Base-by-base conservation (phyloP, 257 asterid genomes). In the Solanum peruvianum region DNA sequence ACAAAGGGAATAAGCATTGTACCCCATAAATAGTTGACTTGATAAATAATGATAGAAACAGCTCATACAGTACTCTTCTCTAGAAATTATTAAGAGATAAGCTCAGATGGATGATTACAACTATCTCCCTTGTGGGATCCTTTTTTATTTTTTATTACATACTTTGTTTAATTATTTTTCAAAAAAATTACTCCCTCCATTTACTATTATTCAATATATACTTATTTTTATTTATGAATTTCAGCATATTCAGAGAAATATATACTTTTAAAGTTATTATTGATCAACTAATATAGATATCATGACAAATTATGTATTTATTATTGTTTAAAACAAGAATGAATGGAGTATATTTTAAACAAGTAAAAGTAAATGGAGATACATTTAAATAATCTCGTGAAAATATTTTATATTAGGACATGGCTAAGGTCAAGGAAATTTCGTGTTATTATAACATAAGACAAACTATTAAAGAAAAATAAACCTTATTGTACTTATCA, bases 101-200 rank as follows among this genome's bases (percentile, higher is more conserved):
- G 89, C 85, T 89, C 85, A 75, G 82, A 89, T 91, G 93, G 45
- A 88, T 67, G 92, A 93, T 94, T 92, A 90, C 89, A 90, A 84
- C 95, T 88, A 93, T 94, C 95, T 93, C 89, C 85, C 73, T 88
- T 62, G 92, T 93, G 96, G 90, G 90, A 93, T 83, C 93, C 92
- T 87, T 49, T 10, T 67, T 87, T 37, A 85, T 78, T 70, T 83
- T 77, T 39, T 73, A 42, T 66, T 31, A 66, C 60, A n/a, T 25
- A 27, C 13, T 45, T 47, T 58, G 14, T 42, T 76, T 23, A n/a
- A 56, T 20, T 56, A 56, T 7, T 56, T 56, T 56, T 18, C 64
- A 18, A 20, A 56, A 20, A 56, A 56, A 2, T 77, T 42, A 42
- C 45, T 37, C 44, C 3, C 64, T 56, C 25, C 64, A 56, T 56